Percentiles rank a stretch among this genome's conserved stretches.
These are phyloP conservation scores for Coemansia sp. DNA, from an alignment of 192 early-diverging fungal genomes.

Conservation along the genomic window DNA sequence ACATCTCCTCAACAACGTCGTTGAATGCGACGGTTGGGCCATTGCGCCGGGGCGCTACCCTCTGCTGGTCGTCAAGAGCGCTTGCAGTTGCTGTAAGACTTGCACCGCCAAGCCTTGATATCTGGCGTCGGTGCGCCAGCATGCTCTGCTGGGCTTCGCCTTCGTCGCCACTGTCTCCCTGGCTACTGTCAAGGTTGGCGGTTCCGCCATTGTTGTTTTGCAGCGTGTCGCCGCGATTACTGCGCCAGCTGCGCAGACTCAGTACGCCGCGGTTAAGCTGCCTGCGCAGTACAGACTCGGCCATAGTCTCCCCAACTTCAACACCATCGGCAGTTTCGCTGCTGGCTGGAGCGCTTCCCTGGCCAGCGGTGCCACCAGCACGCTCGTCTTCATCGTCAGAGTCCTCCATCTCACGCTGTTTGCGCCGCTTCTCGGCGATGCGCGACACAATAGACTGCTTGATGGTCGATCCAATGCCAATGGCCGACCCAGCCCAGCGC, in stretches of 20 bases:
- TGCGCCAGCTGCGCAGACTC: slow-evolving; percentile 53
- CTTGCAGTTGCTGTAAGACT: neutral
- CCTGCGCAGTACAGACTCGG: slow-evolving; percentile 37
- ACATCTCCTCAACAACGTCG: slow-evolving; percentile 35
- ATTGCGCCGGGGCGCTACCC: neutral
- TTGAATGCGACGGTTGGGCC: slow-evolving; percentile 39
- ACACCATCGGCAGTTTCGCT: neutral
- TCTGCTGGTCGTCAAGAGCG: neutral
- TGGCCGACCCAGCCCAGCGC: slow-evolving; percentile 31
- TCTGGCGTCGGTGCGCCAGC: neutral
- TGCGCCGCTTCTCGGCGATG: slow-evolving; percentile 50
- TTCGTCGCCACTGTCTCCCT: slow-evolving; percentile 10
- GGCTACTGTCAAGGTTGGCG: slow-evolving; percentile 1
- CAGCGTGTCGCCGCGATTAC: slow-evolving; percentile 1
- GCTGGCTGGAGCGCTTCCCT: neutral
- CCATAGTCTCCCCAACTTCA: slow-evolving; percentile 7
- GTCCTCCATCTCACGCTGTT: slow-evolving; percentile 56
- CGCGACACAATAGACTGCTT: slow-evolving; percentile 29
- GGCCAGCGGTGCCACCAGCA: neutral
- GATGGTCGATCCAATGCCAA: slow-evolving; percentile 28
- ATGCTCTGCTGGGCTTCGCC: slow-evolving; percentile 3
- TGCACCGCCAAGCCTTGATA: slow-evolving; percentile 6
- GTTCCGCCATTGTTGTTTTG: neutral
- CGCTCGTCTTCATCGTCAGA: slow-evolving; percentile 55
- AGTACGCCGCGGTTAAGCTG: slow-evolving; percentile 38